phyloP scores from a whole-genome alignment of 345 rosid species.

The Eucalyptus pauciflora region DNA sequence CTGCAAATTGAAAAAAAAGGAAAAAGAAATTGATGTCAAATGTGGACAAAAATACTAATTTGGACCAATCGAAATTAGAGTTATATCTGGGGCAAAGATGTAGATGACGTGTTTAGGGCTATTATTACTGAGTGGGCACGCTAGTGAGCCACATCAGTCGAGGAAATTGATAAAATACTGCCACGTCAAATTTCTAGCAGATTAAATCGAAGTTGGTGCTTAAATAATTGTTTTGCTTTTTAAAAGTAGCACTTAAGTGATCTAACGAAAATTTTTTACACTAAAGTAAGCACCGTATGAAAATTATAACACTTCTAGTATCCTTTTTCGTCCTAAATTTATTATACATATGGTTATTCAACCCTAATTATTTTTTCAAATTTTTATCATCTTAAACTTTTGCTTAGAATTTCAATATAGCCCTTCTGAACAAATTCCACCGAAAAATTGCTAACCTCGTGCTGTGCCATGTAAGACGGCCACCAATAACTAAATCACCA shows the following conservation, averaged over 20 bases:
- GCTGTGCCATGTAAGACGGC: background rate
- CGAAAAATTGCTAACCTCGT: fast-evolving
- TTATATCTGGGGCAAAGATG: too few relatives aligned
- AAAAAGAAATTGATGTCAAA: background rate
- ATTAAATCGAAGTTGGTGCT: fast-evolving
- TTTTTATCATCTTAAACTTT: background rate
- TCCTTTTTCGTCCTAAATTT: background rate
- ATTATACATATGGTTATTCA: fast-evolving
- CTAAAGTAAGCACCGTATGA: background rate
- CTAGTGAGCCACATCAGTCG: fast-evolving
- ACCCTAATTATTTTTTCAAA: background rate
- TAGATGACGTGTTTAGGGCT: background rate
- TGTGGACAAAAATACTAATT: too few relatives aligned
- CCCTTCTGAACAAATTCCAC: fast-evolving
- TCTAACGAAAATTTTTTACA: fast-evolving
- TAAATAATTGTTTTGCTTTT: too few relatives aligned
- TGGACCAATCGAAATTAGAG: background rate
- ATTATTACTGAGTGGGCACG: background rate
- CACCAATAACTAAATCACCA: background rate
- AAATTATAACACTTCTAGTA: background rate
- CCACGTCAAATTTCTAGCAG: fast-evolving
- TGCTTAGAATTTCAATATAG: background rate
- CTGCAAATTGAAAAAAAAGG: fast-evolving
- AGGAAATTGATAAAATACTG: background rate
- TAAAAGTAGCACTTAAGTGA: too few relatives aligned